Base-by-base conservation (phyloP, 1,139 yeast species). In the Debaryomycetaceae sp. region DNA sequence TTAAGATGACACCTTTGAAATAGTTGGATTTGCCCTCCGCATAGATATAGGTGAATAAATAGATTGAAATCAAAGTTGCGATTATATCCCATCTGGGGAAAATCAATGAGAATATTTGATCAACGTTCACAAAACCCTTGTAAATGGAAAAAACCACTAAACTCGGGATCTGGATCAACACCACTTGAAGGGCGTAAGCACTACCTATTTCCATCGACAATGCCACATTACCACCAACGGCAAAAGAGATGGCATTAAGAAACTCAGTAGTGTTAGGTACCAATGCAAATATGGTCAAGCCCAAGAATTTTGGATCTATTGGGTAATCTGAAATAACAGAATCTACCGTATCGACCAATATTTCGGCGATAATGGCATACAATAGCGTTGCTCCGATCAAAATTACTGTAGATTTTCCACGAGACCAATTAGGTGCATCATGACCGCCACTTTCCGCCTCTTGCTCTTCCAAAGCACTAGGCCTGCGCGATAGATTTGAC, bases 231-330 rank as follows among this genome's bases (percentile, higher is more conserved):
- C 99, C 99, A 53, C 95, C 83, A 57, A 89, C 81, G 0, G 99
- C 99, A 71, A 93, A 93, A 11, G 97, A 90, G 49, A 93, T 91
- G 57, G 99, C 99, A 65, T 93, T 95, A 51, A 95, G 76, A 59
- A 93, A 95, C 66, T 93, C 99, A 0, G 99, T 93, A 5, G 98
- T 90, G 60, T 91, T 93, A 9, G 99, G 99, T 33, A 95, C 97
- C 44, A 95, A 72, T 0, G 99, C 98, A 70, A 95, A 93, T 1
- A 93, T 87, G 0, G 98, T 91, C 51, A 93, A 76, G 6, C 99
- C 99, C 41, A 95, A 74, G 60, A 93, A 85, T 62, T 93, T 93
- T 20, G 96, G 96, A 57, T 87, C 81, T 39, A 90, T 84, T 17
- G 95, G 87, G 60, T 80, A 84, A 53, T 81, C 78, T 42, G 80